A percentile compares a stretch with the other conserved stretches of the same genome.
These are phyloP conservation scores for Penicillium crystallinum DNA, from an alignment of 495 filamentous ascomycete species.

Conservation along the genomic window DNA sequence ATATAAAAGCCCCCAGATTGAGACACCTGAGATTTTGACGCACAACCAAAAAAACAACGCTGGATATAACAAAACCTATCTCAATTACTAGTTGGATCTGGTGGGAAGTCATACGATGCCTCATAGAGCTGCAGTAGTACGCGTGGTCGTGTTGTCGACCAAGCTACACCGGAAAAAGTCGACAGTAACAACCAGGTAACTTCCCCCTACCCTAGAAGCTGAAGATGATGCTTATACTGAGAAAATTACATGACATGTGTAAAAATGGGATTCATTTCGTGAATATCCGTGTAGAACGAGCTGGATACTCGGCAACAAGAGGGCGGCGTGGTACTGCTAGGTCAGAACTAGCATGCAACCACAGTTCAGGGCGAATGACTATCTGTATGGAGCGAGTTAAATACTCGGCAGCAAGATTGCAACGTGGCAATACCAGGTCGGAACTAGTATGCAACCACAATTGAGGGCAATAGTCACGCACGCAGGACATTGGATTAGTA, in stretches of 20 bases:
- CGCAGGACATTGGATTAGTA: not conserved
- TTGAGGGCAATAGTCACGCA: not conserved
- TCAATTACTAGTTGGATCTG: no score
- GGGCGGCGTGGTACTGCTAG: not conserved
- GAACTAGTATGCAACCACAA: not conserved
- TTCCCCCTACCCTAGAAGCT: not conserved
- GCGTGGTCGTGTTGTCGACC: no score
- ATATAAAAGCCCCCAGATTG: no score
- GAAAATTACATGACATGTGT: not conserved
- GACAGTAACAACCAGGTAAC: no score
- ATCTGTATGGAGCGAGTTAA: not conserved
- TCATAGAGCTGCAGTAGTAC: no score
- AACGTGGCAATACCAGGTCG: not conserved
- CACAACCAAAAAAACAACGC: no score
- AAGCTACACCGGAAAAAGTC: no score
- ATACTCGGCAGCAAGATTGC: not conserved
- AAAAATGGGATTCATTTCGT: not conserved
- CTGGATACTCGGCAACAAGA: not conserved
- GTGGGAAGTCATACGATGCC: no score
- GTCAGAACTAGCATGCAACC: not conserved
- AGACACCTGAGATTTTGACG: no score
- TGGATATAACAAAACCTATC: no score
- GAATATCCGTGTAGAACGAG: not conserved
- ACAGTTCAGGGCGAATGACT: not conserved
- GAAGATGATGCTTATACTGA: not conserved